phyloP scores from a whole-genome alignment of 495 filamentous ascomycete genomes.

The Neurospora sp. region DNA sequence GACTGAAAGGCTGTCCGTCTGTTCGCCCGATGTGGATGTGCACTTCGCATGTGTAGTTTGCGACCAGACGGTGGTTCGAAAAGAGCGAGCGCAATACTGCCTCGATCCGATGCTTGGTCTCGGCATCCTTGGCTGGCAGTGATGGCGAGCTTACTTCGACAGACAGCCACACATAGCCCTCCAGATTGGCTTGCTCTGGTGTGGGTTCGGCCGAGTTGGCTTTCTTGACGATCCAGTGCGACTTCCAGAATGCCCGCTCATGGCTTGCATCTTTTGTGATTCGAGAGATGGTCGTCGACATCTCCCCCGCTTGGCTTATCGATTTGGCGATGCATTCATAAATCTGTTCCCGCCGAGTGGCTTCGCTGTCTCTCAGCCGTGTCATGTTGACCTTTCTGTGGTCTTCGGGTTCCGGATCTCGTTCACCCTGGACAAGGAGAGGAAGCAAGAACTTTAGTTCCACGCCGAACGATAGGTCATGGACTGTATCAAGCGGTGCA shows the following conservation, averaged over 20 bases:
- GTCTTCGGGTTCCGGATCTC: not conserved
- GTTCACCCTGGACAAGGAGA: not conserved
- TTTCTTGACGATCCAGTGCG: constrained; percentile 25
- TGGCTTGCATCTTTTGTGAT: constrained; percentile 3
- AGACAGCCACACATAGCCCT: constrained; percentile 18
- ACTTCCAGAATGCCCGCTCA: constrained; percentile 18
- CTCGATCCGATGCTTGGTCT: constrained; percentile 6
- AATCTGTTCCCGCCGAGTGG: constrained; percentile 2
- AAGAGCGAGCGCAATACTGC: constrained; percentile 11
- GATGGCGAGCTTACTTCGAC: constrained; percentile 23
- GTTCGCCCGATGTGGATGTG: constrained; percentile 22
- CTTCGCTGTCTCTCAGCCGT: not conserved
- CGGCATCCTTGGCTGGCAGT: constrained; percentile 8
- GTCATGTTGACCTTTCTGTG: not conserved
- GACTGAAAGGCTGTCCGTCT: constrained; percentile 14
- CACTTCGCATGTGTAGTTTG: constrained; percentile 24
- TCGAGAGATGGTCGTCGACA: constrained; percentile 8
- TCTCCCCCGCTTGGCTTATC: constrained; percentile 10
- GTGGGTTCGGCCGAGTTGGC: constrained; percentile 19
- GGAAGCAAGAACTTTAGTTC: constrained; percentile 8
- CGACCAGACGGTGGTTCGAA: constrained; percentile 9
- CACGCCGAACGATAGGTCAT: constrained; percentile 1
- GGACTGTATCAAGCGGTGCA: not conserved
- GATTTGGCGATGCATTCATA: constrained; percentile 10
- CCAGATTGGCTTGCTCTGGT: constrained; percentile 4